Evolutionary conservation across 169 alveolate genomes (phyloP).

Genomic region (Eimeria necatrix): DNA sequence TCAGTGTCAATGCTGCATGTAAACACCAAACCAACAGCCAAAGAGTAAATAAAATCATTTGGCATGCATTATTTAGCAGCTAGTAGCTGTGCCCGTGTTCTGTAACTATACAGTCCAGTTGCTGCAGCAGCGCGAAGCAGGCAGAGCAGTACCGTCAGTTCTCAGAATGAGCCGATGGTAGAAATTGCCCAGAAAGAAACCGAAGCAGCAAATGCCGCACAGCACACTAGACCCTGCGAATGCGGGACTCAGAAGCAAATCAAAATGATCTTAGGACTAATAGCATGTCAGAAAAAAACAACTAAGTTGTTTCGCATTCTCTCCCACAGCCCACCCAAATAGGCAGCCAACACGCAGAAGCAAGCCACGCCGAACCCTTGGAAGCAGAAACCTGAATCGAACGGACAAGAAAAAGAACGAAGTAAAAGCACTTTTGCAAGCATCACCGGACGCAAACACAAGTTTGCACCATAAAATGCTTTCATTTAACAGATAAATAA

Average conservation of each 20-base stretch:
- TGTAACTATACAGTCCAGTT: no score
- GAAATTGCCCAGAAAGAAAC: slow-evolving; percentile 82
- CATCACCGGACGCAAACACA: no score
- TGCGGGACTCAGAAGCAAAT: neutral
- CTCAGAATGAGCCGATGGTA: slow-evolving; percentile 80
- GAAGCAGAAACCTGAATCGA: slow-evolving; percentile 37
- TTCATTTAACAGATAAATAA: no score
- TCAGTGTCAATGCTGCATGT: slow-evolving; percentile 79
- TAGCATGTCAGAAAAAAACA: no score
- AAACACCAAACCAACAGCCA: neutral
- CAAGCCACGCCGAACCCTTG: slow-evolving; percentile 69
- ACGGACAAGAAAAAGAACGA: neutral
- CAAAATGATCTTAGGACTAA: neutral
- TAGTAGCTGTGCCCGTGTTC: no score
- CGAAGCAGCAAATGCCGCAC: slow-evolving; percentile 82
- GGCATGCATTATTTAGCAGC: no score
- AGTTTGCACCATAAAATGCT: no score
- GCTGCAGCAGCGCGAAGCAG: no score
- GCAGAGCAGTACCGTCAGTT: slow-evolving; percentile 37
- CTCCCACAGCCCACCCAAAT: neutral
- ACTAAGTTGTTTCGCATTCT: no score
- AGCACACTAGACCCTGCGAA: slow-evolving; percentile 66
- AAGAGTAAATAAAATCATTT: no score
- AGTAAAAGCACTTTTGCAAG: neutral
- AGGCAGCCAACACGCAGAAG: slow-evolving; percentile 32